Conservation (phyloP, 768 basidiomycete genomes). For the Boletus fagicola region DNA sequence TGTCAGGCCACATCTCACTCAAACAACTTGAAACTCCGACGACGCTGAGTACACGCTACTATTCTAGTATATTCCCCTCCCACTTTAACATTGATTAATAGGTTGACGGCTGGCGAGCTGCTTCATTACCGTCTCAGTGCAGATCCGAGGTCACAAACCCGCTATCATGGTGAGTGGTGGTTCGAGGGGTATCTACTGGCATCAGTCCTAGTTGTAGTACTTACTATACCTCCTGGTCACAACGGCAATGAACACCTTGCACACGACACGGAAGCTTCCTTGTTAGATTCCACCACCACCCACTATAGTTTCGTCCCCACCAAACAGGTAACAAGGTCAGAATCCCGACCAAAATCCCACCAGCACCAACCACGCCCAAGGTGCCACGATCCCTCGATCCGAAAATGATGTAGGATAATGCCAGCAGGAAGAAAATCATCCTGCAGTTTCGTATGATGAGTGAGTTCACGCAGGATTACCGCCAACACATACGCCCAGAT, state of each 20-base stretch:
- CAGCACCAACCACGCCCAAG: neutral
- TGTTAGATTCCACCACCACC: neutral
- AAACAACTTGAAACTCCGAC: no score
- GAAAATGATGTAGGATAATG: neutral
- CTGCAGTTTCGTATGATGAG: neutral
- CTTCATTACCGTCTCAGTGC: no score
- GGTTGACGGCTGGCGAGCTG: no score
- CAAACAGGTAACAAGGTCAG: neutral
- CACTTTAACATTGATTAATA: no score
- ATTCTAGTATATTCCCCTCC: no score
- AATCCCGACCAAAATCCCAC: neutral
- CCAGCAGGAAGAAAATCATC: neutral
- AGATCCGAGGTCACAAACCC: conserved; percentile 3
- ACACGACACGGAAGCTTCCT: neutral
- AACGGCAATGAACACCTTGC: neutral
- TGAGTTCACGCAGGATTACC: neutral
- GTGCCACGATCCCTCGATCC: neutral
- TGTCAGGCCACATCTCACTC: no score
- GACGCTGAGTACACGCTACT: no score
- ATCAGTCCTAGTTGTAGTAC: neutral
- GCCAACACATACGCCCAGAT: neutral
- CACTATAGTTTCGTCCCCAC: neutral
- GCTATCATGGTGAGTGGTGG: neutral
- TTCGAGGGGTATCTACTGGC: neutral
- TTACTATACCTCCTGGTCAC: neutral